A percentile compares a stretch with the other conserved stretches of the same genome.
phyloP scores from a whole-genome alignment of 1,284 basidiomycete genomes.

The Wolfiporia cocos region DNA sequence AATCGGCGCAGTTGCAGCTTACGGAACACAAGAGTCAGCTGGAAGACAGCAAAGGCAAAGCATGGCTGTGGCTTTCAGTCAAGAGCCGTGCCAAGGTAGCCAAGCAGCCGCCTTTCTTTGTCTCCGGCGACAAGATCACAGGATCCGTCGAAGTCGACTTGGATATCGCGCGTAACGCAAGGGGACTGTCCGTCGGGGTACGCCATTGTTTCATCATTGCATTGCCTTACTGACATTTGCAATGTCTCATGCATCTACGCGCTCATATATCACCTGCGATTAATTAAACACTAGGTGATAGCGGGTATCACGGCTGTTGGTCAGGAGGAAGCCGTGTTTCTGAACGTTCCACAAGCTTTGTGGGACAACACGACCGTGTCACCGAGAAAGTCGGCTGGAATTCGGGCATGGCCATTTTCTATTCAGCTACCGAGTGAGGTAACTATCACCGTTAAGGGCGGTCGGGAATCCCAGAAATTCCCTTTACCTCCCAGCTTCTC shows the following conservation, averaged over 20 bases:
- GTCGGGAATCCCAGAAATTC: slow-evolving; percentile 21
- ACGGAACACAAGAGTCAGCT: slow-evolving; percentile 31
- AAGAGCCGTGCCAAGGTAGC: slow-evolving; percentile 22
- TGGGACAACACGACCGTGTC: slow-evolving; percentile 18
- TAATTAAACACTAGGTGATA: slow-evolving; percentile 14
- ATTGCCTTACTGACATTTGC: not conserved
- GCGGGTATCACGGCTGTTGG: slow-evolving; percentile 30
- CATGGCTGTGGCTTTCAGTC: slow-evolving; percentile 25
- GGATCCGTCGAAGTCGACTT: slow-evolving; percentile 26
- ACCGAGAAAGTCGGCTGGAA: slow-evolving; percentile 20
- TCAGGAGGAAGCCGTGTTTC: slow-evolving; percentile 29
- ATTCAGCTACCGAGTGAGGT: slow-evolving; percentile 26
- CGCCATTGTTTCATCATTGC: slow-evolving; percentile 5
- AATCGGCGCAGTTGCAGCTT: too few species aligned
- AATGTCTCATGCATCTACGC: not conserved
- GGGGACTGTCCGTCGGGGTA: slow-evolving; percentile 25
- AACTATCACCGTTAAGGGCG: slow-evolving; percentile 15
- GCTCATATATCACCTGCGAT: not conserved
- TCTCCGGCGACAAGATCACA: slow-evolving; percentile 22
- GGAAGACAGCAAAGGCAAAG: slow-evolving; percentile 32
- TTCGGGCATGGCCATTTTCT: slow-evolving; percentile 24
- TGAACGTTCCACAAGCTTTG: slow-evolving; percentile 21
- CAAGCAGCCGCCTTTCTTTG: slow-evolving; percentile 25
- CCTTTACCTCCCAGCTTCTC: slow-evolving; percentile 32
- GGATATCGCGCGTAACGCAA: slow-evolving; percentile 22